Evolutionary conservation across 129 eudicot species (phyloP), one percentile per base, ranked within the genome.

Genomic region (Flaveria linearis): DNA sequence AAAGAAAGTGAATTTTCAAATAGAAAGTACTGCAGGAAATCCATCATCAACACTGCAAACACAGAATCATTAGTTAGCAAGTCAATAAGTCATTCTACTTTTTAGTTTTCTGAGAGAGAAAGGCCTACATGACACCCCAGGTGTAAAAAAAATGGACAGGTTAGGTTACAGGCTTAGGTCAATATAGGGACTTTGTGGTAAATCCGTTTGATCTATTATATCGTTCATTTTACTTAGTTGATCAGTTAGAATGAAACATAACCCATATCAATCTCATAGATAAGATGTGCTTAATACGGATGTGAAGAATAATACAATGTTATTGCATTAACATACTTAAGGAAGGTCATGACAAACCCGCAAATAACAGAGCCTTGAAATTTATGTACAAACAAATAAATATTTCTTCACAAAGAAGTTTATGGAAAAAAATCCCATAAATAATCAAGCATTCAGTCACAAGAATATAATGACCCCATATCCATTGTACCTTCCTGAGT

Each of bases 31-130:
- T 9, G 78, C 65, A 6, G 98, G 98, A 75, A 92, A 92, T 78
- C 81, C 98, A 76, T 89, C 93, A 69, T 89, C 98, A 85, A 92
- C 90, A 77, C 98, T 92, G 88, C 89, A 88, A 72, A 62, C 10
- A 14, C 18, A 62, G 36, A 62, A 70, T 14, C 41, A 47, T 60
- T 28, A 58, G 64, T 70, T 46, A 58, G 62, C 62, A 58, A 45
- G 13, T 69, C 52, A 45, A 57, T 77, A 58, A 45, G 13, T 69
- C 52, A 45, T 69, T 77, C 75, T 11, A 68, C 69, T 3, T 42
- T 69, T 68, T 50, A n/a, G 39, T 7, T 70, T 26, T 77, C 20
- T 36, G 4, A 51, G n/a, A 50, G 49, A 73, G 18, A 25, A 16
- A 14, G 17, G 50, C 36, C 18, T 46, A 16, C 62, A 75, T 62